A percentile compares a stretch with the other conserved stretches of the same genome.
phyloP scores from a whole-genome alignment of 148 eudicot species.

The Camellia sinensis region DNA sequence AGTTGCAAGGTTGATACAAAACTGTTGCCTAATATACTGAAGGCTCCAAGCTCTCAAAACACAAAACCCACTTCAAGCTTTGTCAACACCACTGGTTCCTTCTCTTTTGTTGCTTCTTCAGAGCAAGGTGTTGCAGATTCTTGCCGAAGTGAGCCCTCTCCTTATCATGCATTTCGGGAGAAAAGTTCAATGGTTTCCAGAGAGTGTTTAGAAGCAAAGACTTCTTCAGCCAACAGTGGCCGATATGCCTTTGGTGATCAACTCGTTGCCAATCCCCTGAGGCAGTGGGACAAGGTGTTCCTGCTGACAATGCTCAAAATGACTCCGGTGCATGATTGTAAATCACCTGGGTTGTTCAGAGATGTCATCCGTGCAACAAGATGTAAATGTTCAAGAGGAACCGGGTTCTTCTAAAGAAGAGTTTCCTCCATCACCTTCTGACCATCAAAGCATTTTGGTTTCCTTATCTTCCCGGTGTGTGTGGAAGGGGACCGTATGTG shows the following conservation, averaged over 20 bases:
- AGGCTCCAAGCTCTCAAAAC: constrained; percentile 23
- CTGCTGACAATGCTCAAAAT: constrained; percentile 22
- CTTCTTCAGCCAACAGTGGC: constrained; percentile 23
- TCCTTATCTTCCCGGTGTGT: constrained; percentile 85
- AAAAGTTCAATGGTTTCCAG: constrained; percentile 17
- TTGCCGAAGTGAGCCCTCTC: constrained; percentile 22
- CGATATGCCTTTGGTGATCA: constrained; percentile 19
- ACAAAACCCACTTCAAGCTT: constrained; percentile 6
- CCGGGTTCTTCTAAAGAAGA: constrained; percentile 55
- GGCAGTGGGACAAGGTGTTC: constrained; percentile 11
- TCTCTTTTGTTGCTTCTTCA: constrained; percentile 23
- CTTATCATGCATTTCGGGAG: constrained; percentile 26
- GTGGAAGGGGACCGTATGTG: constrained; percentile 96
- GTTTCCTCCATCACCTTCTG: constrained; percentile 80
- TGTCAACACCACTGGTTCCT: constrained; percentile 17
- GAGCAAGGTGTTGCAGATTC: constrained; percentile 19
- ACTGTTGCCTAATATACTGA: constrained; percentile 31
- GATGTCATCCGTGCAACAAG: constrained; percentile 33
- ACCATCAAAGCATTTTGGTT: constrained; percentile 86
- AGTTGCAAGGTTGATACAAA: constrained; percentile 26
- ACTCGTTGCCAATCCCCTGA: constrained; percentile 16
- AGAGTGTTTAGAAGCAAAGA: constrained; percentile 26
- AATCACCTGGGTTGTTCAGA: constrained; percentile 26
- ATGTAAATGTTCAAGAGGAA: constrained; percentile 38
- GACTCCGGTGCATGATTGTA: constrained; percentile 20